These are phyloP conservation scores for Clohesyomyces aquaticus DNA, from an alignment of 495 filamentous ascomycete genomes.

Conservation along the genomic window DNA sequence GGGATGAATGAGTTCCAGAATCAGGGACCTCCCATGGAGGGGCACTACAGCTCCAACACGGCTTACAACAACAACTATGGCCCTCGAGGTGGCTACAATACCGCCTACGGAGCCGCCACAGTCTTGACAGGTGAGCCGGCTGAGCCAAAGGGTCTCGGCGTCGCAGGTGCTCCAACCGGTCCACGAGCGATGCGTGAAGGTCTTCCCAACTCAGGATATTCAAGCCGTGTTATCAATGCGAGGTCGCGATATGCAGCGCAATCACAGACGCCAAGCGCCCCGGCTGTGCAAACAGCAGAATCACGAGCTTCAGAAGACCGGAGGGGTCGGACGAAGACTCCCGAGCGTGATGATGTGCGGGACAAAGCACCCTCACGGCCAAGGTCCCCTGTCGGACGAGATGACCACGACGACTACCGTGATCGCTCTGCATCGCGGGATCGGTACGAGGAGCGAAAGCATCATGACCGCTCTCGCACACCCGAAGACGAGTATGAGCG, in stretches of 20 bases:
- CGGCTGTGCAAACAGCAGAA: background rate
- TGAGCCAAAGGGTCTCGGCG: slow-evolving; percentile 60
- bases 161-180: slow-evolving; percentile 82
- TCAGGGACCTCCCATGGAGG: slow-evolving; percentile 8
- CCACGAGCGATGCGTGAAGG: slow-evolving; percentile 93
- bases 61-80: slow-evolving; percentile 26
- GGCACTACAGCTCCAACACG: slow-evolving; percentile 10
- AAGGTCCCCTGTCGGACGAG: background rate
- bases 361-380: background rate
- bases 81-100: slow-evolving; percentile 27
- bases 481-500: slow-evolving; percentile 56
- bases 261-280: slow-evolving; percentile 42
- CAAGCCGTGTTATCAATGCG: slow-evolving; percentile 39
- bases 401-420: background rate
- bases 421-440: slow-evolving; percentile 46
- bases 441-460: slow-evolving; percentile 58
- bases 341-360: background rate
- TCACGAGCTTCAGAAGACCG: slow-evolving; percentile 11
- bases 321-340: slow-evolving; percentile 10
- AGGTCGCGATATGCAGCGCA: background rate
- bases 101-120: slow-evolving; percentile 35
- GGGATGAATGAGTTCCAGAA: slow-evolving; percentile 28
- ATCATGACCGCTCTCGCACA: slow-evolving; percentile 60
- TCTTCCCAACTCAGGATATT: slow-evolving; percentile 72
- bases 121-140: slow-evolving; percentile 45